Percentiles rank a stretch among this genome's conserved stretches.
These are phyloP conservation scores for Phlyctochytrium planicorne DNA, from an alignment of 192 early-diverging fungal species.

Conservation along the genomic window DNA sequence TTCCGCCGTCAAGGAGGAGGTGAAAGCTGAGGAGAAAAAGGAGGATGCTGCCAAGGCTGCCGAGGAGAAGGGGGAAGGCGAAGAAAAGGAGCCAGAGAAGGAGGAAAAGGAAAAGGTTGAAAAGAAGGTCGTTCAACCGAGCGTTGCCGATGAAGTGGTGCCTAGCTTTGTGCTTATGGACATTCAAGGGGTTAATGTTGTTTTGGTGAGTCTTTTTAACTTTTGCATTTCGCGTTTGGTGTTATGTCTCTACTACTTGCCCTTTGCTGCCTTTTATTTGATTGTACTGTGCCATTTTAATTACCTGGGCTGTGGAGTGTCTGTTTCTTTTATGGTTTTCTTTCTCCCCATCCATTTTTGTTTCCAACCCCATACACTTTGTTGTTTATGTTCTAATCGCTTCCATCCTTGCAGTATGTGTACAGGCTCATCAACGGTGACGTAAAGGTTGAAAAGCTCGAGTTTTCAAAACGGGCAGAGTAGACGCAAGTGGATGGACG, in stretches of 20 bases:
- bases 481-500: too few relatives aligned
- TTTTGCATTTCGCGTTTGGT: slow-evolving; percentile 3
- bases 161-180: slow-evolving; percentile 98
- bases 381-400: background rate
- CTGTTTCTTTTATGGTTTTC: too few relatives aligned
- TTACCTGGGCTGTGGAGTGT: too few relatives aligned
- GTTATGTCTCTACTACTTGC: too few relatives aligned
- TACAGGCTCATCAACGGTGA: slow-evolving; percentile 91
- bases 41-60: slow-evolving; percentile 1
- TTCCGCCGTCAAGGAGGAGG: slow-evolving; percentile 1
- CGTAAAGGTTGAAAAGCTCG: slow-evolving; percentile 83
- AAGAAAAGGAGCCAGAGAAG: slow-evolving; percentile 2
- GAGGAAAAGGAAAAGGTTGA: slow-evolving; percentile 13
- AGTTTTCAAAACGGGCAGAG: slow-evolving; percentile 65
- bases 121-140: slow-evolving; percentile 40
- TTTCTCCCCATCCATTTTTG: too few relatives aligned
- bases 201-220: slow-evolving; percentile 39
- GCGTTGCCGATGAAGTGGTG: slow-evolving; percentile 45
- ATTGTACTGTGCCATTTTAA: too few relatives aligned
- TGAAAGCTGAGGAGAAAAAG: background rate
- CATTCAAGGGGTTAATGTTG: slow-evolving; percentile 69
- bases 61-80: background rate
- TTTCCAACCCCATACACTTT: background rate
- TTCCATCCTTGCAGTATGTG: slow-evolving; percentile 59
- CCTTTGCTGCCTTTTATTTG: too few relatives aligned